Conservation (phyloP, 805 yeast species). For the Candida verbasci region DNA sequence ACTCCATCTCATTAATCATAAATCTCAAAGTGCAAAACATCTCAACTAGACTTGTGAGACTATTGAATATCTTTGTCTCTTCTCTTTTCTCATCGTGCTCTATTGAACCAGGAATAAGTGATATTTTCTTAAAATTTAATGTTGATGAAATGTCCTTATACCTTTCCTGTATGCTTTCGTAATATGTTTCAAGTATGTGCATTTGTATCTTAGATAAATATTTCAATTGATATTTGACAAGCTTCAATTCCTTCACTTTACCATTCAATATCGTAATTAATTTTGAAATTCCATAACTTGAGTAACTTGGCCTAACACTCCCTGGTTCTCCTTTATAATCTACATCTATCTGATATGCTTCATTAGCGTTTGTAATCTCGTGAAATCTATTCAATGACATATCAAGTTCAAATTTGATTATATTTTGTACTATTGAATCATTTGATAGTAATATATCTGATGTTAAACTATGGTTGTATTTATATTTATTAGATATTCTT, state of each 20-base stretch:
- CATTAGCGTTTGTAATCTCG: constrained; percentile 43
- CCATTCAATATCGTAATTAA: constrained; percentile 53
- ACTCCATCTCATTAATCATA: constrained; percentile 23
- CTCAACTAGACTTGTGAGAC: constrained; percentile 25
- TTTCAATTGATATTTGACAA: constrained; percentile 49
- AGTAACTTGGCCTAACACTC: constrained; percentile 53
- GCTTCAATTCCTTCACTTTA: constrained; percentile 48
- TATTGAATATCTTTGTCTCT: constrained; percentile 13
- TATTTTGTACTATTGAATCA: constrained; percentile 21
- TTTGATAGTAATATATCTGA: constrained; percentile 33
- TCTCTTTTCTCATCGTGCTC: constrained; percentile 20
- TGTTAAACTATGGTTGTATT: constrained; percentile 43
- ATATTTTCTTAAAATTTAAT: constrained; percentile 26
- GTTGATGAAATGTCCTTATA: no score
- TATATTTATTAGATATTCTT: constrained; percentile 39
- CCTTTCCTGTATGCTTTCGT: constrained; percentile 36
- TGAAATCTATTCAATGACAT: constrained; percentile 49
- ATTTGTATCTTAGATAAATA: constrained; percentile 58
- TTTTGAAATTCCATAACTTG: constrained; percentile 55
- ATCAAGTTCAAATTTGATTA: constrained; percentile 53
- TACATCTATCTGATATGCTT: constrained; percentile 55
- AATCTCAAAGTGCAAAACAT: constrained; percentile 33
- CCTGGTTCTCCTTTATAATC: constrained; percentile 41
- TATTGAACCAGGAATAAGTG: constrained; percentile 32
- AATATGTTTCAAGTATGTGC: constrained; percentile 50